Evolutionary conservation across 1,139 yeast species (phyloP).

Genomic region (Diutina ranongensis): DNA sequence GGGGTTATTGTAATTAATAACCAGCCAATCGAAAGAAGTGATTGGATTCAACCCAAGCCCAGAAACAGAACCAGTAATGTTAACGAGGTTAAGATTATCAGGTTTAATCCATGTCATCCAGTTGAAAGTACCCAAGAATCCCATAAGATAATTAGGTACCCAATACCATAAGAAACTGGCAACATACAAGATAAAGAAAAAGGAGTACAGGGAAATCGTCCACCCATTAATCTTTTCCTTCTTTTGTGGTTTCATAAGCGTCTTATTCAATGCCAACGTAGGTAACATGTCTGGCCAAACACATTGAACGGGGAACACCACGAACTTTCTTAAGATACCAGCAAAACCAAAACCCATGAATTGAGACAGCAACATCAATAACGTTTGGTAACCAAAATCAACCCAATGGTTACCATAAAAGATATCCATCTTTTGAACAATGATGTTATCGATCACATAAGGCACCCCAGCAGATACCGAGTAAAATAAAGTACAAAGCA

Average conservation of each 20-base stretch:
- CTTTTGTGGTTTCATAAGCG: conserved; percentile 33
- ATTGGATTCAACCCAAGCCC: conserved; percentile 51
- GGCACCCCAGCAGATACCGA: conserved; percentile 30
- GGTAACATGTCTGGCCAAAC: conserved; percentile 50
- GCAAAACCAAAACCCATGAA: conserved; percentile 6
- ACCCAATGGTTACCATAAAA: conserved; percentile 34
- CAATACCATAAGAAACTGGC: conserved; percentile 41
- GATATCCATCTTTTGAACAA: conserved; percentile 14
- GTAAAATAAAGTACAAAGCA: conserved; percentile 41
- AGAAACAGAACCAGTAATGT: conserved; percentile 36
- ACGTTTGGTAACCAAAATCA: conserved; percentile 31
- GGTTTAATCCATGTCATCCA: conserved; percentile 61
- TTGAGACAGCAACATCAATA: conserved; percentile 30
- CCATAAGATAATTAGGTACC: conserved; percentile 43
- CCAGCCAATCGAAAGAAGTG: conserved; percentile 42
- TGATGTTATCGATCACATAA: conserved; percentile 32
- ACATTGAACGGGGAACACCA: conserved; percentile 41
- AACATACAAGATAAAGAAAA: conserved; percentile 26
- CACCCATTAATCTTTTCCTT: conserved; percentile 38
- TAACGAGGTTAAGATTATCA: conserved; percentile 38
- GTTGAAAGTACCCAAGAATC: conserved; percentile 40
- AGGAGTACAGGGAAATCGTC: conserved; percentile 33
- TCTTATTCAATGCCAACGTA: conserved; percentile 42
- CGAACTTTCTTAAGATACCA: conserved; percentile 31
- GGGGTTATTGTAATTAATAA: conserved; percentile 21